Conservation (phyloP, 495 filamentous ascomycete species). For the Xylaria nigripes region DNA sequence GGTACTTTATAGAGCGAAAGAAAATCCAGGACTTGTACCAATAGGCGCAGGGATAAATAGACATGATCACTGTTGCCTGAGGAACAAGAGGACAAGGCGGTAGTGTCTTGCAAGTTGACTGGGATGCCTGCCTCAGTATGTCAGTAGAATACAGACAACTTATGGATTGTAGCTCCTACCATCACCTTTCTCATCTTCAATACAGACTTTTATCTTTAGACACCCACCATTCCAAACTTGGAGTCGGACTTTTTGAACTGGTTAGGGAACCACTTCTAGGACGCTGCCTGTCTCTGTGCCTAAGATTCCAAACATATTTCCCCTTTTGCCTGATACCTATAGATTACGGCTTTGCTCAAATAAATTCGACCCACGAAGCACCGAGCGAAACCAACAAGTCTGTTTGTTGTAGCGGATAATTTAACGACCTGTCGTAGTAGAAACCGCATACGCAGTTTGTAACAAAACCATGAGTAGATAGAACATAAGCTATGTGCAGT, state of each 20-base stretch:
- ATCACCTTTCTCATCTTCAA: too few species aligned
- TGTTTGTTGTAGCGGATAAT: not conserved
- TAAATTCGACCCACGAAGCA: not conserved
- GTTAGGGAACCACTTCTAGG: too few species aligned
- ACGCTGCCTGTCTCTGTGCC: too few species aligned
- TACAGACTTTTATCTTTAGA: too few species aligned
- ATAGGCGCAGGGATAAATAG: too few species aligned
- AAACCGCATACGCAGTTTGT: not conserved
- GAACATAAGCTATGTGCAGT: slow-evolving; percentile 6
- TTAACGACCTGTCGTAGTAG: not conserved
- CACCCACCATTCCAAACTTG: too few species aligned
- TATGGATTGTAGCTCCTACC: not conserved
- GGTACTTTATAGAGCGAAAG: too few species aligned
- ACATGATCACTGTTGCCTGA: too few species aligned
- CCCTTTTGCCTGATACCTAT: not conserved
- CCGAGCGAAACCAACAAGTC: not conserved
- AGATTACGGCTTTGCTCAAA: not conserved
- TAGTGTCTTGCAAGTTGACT: not conserved
- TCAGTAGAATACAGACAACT: not conserved
- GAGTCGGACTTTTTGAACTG: too few species aligned
- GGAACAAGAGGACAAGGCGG: not conserved
- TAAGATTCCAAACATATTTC: too few species aligned
- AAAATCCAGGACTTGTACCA: too few species aligned
- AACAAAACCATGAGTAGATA: slow-evolving; percentile 2
- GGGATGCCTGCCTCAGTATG: too few species aligned